phyloP scores from a whole-genome alignment of 768 basidiomycete genomes.

The Suillus bovinus region DNA sequence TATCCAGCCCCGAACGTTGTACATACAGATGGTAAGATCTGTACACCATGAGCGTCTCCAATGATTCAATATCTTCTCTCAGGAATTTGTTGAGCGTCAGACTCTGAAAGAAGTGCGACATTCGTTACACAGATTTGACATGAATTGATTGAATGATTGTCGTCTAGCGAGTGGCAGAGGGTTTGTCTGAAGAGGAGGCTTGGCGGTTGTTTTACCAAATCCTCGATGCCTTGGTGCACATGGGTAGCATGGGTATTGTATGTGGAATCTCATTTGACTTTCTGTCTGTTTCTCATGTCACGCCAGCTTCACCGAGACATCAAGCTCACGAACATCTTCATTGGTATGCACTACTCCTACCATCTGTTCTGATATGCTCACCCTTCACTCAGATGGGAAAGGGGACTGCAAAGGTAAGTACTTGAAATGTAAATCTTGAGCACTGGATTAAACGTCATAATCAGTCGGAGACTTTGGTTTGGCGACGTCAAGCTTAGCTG shows the following conservation, averaged over 20 bases:
- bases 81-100: conserved; percentile 92
- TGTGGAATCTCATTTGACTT: conserved; percentile 27
- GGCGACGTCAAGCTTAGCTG: conserved; percentile 79
- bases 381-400: conserved; percentile 58
- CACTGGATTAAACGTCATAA: not conserved
- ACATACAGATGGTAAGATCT: conserved; percentile 85
- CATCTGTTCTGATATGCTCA: not conserved
- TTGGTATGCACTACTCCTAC: conserved; percentile 54
- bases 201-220: conserved; percentile 92
- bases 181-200: conserved; percentile 78
- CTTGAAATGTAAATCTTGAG: not conserved
- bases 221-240: conserved; percentile 86
- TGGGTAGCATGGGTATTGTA: conserved; percentile 86
- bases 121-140: conserved; percentile 7
- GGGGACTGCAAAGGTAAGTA: conserved; percentile 76
- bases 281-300: conserved; percentile 6
- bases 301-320: conserved; percentile 78
- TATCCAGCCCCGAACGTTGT: conserved; percentile 59
- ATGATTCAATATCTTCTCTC: conserved; percentile 1
- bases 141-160: not conserved
- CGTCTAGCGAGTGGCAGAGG: conserved; percentile 71
- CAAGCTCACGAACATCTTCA: conserved; percentile 93
- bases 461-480: conserved; percentile 92
- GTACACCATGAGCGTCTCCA: not conserved
- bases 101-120: conserved; percentile 75